Percentiles rank a stretch among this genome's conserved stretches.
Conservation (phyloP, 2,329 filamentous ascomycete species). For the Parascedosporium putredinis region DNA sequence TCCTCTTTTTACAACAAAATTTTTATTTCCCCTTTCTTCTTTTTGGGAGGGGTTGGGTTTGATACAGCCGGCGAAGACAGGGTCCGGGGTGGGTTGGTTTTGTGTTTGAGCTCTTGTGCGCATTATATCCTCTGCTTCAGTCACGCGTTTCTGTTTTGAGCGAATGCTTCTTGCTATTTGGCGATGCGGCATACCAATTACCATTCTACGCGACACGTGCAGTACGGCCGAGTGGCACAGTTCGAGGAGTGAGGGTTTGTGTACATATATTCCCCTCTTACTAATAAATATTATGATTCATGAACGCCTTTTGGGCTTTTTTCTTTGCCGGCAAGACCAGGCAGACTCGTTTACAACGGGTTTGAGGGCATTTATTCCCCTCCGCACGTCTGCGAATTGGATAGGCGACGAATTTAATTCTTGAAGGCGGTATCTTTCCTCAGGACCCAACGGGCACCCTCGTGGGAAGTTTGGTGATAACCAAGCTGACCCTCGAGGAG, state of each 20-base stretch:
- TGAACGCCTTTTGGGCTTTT: neutral
- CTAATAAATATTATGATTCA: neutral
- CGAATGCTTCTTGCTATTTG: neutral
- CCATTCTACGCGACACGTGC: too few species aligned
- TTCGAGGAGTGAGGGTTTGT: neutral
- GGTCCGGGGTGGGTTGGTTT: neutral
- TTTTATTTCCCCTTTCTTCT: neutral
- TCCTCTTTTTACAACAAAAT: too few species aligned
- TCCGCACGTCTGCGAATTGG: too few species aligned
- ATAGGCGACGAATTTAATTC: neutral
- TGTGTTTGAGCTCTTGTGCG: neutral
- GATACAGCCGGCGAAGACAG: neutral
- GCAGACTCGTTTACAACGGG: too few species aligned
- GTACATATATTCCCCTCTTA: neutral
- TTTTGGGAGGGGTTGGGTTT: neutral
- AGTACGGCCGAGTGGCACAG: too few species aligned
- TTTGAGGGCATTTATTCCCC: too few species aligned
- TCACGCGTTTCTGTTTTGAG: neutral
- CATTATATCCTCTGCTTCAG: conserved; percentile 1
- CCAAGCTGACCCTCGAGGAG: conserved; percentile 37
- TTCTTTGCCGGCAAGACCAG: too few species aligned
- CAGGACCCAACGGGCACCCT: neutral
- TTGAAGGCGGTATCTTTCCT: neutral
- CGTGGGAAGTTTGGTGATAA: conserved; percentile 19
- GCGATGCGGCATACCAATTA: too few species aligned